Conservation (phyloP, 2,329 filamentous ascomycete species). For the Cladosporium halotolerans region DNA sequence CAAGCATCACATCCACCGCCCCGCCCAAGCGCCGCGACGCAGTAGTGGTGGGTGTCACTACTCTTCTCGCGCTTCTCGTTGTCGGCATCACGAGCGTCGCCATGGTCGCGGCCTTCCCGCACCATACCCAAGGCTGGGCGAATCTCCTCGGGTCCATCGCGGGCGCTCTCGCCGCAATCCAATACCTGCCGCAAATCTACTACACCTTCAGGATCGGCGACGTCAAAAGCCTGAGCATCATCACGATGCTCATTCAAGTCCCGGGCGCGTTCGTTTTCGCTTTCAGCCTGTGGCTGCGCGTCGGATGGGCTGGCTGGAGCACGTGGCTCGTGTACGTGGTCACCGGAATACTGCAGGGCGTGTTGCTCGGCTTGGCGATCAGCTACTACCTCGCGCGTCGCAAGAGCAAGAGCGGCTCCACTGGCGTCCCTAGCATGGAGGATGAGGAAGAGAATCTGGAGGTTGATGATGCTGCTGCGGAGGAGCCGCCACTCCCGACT, state of each 20-base stretch:
- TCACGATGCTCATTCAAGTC: conserved; percentile 98
- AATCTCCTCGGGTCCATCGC: conserved; percentile 77
- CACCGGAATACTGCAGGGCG: conserved; percentile 78
- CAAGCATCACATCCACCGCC: conserved; percentile 46
- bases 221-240: conserved; percentile 83
- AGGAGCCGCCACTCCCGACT: neutral
- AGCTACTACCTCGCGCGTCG: conserved; percentile 56
- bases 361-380: conserved; percentile 71
- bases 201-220: conserved; percentile 84
- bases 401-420: conserved; percentile 2
- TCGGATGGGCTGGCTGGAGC: conserved; percentile 84
- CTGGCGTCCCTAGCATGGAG: neutral
- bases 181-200: conserved; percentile 93
- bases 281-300: conserved; percentile 62
- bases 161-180: conserved; percentile 71
- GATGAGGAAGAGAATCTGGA: conserved; percentile 13
- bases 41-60: conserved; percentile 64
- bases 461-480: conserved; percentile 13
- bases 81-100: conserved; percentile 59
- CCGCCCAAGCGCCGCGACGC: conserved; percentile 67
- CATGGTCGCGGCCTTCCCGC: conserved; percentile 58
- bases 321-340: conserved; percentile 89
- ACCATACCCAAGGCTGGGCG: conserved; percentile 69
- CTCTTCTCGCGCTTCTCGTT: conserved; percentile 68
- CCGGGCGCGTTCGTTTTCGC: conserved; percentile 89